Conservation (phyloP, 169 alveolate species). For the Eimeria praecox region DNA sequence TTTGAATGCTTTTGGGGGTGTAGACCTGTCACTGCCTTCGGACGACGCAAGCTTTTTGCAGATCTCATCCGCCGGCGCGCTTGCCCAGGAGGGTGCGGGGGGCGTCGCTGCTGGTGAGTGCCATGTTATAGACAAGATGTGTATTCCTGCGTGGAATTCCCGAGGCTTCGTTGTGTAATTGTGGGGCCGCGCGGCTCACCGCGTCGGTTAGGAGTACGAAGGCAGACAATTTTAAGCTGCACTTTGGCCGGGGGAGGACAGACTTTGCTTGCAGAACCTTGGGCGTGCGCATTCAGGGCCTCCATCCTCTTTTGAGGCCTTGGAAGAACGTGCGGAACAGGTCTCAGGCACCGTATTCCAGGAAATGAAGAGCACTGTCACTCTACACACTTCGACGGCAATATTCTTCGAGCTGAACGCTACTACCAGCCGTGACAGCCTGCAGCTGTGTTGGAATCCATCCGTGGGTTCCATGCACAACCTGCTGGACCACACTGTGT, state of each 20-base stretch:
- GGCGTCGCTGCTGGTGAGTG: background rate
- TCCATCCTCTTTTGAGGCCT: background rate
- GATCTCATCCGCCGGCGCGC: background rate
- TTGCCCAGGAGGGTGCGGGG: background rate
- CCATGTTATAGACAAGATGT: background rate
- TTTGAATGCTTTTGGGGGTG: background rate
- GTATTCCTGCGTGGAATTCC: background rate
- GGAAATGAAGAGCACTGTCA: background rate
- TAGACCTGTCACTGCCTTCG: constrained; percentile 39
- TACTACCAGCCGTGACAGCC: background rate
- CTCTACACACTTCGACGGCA: background rate
- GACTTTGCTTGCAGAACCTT: background rate
- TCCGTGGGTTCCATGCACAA: constrained; percentile 24
- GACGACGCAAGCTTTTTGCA: constrained; percentile 14
- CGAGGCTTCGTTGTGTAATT: background rate
- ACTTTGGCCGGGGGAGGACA: background rate
- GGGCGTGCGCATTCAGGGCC: constrained; percentile 3
- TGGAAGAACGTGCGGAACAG: background rate
- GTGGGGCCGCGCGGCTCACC: background rate
- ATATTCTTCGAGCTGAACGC: constrained; percentile 8
- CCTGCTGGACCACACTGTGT: constrained; percentile 60
- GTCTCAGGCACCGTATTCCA: background rate
- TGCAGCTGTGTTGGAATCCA: constrained; percentile 63
- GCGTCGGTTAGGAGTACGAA: no score
- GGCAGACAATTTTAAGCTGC: no score